Percentiles rank a stretch among this genome's conserved stretches.
These are phyloP conservation scores for Flaveria bidentis DNA, from an alignment of 129 eudicot genomes.

Conservation along the genomic window DNA sequence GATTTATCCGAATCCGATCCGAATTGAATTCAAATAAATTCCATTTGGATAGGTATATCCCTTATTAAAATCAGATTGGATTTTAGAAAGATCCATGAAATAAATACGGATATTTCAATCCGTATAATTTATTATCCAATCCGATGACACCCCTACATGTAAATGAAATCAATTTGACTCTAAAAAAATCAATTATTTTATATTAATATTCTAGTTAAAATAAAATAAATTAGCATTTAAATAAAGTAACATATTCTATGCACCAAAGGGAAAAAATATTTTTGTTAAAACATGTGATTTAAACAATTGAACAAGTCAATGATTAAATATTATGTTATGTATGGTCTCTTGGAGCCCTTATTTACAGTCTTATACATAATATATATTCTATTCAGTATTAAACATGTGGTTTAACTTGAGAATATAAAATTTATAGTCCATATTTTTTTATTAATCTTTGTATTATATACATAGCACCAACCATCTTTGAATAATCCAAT, in stretches of 20 bases:
- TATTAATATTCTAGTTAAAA: background rate
- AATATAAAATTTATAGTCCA: background rate
- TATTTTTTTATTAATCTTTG: background rate
- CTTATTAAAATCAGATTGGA: no score
- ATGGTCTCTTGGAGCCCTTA: background rate
- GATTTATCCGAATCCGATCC: no score
- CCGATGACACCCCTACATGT: no score
- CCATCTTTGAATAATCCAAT: constrained; percentile 11
- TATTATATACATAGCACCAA: constrained; percentile 8
- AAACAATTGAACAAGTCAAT: background rate
- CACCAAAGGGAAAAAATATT: background rate
- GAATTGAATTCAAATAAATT: no score
- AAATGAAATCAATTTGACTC: background rate
- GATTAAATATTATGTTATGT: background rate
- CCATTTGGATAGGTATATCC: no score
- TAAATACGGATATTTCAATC: no score
- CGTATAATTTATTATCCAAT: no score
- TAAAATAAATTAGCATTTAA: background rate
- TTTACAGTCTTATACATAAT: constrained; percentile 1
- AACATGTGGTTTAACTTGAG: background rate
- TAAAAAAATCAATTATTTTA: background rate
- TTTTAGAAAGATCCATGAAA: no score
- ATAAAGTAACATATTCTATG: background rate
- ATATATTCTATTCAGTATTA: background rate
- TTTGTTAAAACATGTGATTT: background rate